These are phyloP conservation scores for Lunasporangiospora selenospora DNA, from an alignment of 192 early-diverging fungal genomes.

Conservation along the genomic window DNA sequence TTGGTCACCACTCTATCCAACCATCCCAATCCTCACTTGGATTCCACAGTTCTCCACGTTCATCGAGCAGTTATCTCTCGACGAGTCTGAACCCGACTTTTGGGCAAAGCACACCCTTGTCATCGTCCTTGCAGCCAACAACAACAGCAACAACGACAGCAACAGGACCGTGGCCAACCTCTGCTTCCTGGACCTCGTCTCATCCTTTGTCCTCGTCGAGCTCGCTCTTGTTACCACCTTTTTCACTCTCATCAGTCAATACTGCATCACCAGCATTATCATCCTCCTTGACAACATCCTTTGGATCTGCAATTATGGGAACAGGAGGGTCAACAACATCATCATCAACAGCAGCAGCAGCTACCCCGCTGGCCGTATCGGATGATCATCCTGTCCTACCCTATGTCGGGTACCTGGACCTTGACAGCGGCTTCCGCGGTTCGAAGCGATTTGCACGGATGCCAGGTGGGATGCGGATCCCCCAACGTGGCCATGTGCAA, in stretches of 20 bases:
- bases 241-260: conserved; percentile 21
- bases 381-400: conserved; percentile 63
- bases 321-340: too few species aligned
- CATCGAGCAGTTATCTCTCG: too few species aligned
- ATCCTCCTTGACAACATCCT: background rate
- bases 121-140: background rate
- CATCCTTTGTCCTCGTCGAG: background rate
- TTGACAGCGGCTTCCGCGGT: conserved; percentile 56
- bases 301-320: conserved; percentile 22
- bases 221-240: conserved; percentile 1
- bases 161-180: background rate
- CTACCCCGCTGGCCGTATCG: background rate
- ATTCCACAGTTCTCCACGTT: too few species aligned
- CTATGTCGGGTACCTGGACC: conserved; percentile 79
- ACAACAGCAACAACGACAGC: background rate
- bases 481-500: conserved; percentile 76
- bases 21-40: too few species aligned
- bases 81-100: too few species aligned
- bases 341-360: too few species aligned
- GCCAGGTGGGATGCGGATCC: conserved; percentile 70
- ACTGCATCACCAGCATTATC: conserved; percentile 3
- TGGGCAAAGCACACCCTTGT: too few species aligned
- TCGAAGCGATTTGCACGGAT: conserved; percentile 45
- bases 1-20: too few species aligned
- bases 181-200: background rate